Evolutionary conservation across 2,329 filamentous ascomycete genomes (phyloP), one percentile per base, ranked within the genome.

Genomic region (Cercospora zeina): DNA sequence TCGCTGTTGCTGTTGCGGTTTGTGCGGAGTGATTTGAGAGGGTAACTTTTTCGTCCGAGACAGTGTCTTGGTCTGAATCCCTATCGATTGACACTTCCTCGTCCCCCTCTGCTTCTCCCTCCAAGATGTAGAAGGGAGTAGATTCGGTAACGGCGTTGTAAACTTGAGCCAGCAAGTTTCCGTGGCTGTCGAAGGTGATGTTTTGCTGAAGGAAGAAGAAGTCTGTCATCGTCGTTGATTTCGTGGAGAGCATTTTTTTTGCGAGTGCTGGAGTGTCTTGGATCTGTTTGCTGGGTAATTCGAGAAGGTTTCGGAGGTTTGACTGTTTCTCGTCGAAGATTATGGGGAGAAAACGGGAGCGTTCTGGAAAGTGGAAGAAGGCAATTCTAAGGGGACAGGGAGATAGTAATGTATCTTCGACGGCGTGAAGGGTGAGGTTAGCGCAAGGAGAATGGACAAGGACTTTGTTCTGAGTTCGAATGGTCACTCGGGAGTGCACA

Each of bases 91-190:
- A 47, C 10, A 2, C 2, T 9, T 4, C 19, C 6, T 27, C 24
- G 3, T 27, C 6, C 24, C 6, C 6, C 24, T 27, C 24, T 21
- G 24, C 42, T 24, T 47, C 11, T 13, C 27, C 4, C 0, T 47
- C 42, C 21, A 6, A 7, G 5, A 47, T 3, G 11, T 47, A 3
- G 30, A 51, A 21, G 2, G 6, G 31, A 3, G 49, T 51, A 21
- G 49, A 31, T 6, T 51, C 19, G 49, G 27, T 2, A 3, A 51
- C 30, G 42, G 34, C 34, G 7, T 42, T 13, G 34, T 45, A 45
- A 24, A 56, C n/a, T 56, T 56, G 54, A 45, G 54, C 54, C 34
- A 30, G 21, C 34, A 42, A 39, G 21, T 39, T 21, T 42, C 54
- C 54, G 34, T 33, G 2, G 9, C 54, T 56, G 24, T 56, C 27